Evolutionary conservation across 495 filamentous ascomycete genomes (phyloP).

Genomic region (Usnea hakonensis): DNA sequence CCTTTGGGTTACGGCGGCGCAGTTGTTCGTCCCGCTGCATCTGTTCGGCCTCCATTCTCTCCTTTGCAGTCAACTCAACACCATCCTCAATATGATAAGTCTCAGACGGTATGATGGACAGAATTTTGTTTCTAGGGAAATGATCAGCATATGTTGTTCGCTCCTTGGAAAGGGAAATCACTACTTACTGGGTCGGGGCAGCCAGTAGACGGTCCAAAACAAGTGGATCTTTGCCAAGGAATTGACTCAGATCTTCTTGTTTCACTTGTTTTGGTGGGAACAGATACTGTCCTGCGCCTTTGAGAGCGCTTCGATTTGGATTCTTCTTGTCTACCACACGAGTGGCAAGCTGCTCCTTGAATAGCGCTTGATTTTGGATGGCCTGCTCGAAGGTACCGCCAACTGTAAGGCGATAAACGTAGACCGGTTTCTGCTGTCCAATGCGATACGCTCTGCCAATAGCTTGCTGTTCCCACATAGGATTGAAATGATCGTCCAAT

Average conservation of each 20-base stretch:
- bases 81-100: constrained; percentile 50
- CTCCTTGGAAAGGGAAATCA: background rate
- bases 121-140: constrained; percentile 29
- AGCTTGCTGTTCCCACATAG: constrained; percentile 77
- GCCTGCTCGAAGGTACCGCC: constrained; percentile 74
- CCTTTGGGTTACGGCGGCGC: constrained; percentile 38
- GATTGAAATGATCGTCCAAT: constrained; percentile 77
- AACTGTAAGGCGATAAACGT: constrained; percentile 74
- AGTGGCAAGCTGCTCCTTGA: constrained; percentile 70
- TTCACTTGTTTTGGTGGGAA: constrained; percentile 45
- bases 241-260: constrained; percentile 45
- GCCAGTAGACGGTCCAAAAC: constrained; percentile 64
- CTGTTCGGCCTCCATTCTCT: constrained; percentile 40
- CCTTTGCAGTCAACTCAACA: constrained; percentile 49
- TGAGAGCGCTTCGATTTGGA: constrained; percentile 48
- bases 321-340: constrained; percentile 82
- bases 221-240: constrained; percentile 52
- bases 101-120: constrained; percentile 48
- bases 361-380: constrained; percentile 62
- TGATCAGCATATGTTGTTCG: constrained; percentile 12
- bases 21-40: constrained; percentile 38
- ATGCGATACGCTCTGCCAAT: constrained; percentile 82
- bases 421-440: constrained; percentile 76
- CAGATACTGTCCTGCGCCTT: constrained; percentile 46
- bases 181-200: constrained; percentile 19